Percentiles rank a stretch among this genome's conserved stretches.
Conservation (phyloP, 1,139 yeast species). For the Yamadazyma diddensiae region DNA sequence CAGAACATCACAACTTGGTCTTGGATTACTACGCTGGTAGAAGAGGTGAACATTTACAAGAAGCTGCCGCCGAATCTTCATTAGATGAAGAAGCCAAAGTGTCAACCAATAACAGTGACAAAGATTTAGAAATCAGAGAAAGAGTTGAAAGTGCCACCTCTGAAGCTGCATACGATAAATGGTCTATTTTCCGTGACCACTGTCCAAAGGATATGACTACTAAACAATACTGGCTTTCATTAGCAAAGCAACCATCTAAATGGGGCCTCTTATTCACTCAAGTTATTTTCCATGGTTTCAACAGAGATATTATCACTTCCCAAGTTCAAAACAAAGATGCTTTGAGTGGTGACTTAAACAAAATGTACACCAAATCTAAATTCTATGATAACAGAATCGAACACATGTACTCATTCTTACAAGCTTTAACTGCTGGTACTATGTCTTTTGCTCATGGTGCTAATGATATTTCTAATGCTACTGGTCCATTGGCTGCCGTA, state of each 20-base stretch:
- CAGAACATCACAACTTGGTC: conserved; percentile 53
- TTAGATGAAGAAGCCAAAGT: conserved; percentile 16
- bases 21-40: conserved; percentile 68
- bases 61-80: conserved; percentile 11
- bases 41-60: conserved; percentile 29
- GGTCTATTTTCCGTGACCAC: conserved; percentile 11
- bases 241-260: conserved; percentile 44
- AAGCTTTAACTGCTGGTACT: conserved; percentile 72
- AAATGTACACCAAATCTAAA: conserved; percentile 57
- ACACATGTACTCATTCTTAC: conserved; percentile 66
- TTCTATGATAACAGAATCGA: conserved; percentile 72
- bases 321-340: conserved; percentile 38
- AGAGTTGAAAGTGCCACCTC: conserved; percentile 7
- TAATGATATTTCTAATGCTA: conserved; percentile 76
- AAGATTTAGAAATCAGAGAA: conserved; percentile 11
- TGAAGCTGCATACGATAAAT: conserved; percentile 5
- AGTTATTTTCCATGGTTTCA: conserved; percentile 56
- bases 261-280: conserved; percentile 55
- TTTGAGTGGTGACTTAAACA: conserved; percentile 42
- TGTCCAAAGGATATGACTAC: conserved; percentile 27
- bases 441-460: conserved; percentile 85
- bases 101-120: conserved; percentile 10
- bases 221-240: conserved; percentile 39
- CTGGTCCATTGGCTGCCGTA: conserved; percentile 71
- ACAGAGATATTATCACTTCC: conserved; percentile 56